phyloP scores from a whole-genome alignment of 345 rosid genomes.

The Populus alba region DNA sequence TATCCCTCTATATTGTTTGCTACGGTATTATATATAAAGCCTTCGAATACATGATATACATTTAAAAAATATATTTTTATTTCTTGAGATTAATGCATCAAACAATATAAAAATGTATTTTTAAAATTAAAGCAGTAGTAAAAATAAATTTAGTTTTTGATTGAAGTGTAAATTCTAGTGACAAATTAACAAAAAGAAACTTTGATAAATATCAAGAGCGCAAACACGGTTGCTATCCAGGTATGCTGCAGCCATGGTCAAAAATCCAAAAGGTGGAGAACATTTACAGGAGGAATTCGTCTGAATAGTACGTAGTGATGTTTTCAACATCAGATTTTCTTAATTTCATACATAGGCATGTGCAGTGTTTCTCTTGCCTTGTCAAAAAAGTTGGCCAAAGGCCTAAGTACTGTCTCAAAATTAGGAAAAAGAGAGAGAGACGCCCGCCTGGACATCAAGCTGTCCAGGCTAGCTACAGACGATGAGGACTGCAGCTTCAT shows the following conservation, averaged over 20 bases:
- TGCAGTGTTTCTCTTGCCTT: no score
- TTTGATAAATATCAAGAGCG: not conserved
- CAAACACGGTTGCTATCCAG: not conserved
- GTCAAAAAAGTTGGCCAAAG: no score
- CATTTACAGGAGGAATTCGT: not conserved
- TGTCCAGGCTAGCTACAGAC: conserved; percentile 24
- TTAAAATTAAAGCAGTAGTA: no score
- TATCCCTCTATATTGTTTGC: not conserved
- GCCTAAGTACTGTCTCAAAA: no score
- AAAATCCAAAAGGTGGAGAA: not conserved
- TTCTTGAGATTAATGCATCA: no score
- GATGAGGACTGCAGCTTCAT: conserved; percentile 52
- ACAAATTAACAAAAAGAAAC: not conserved
- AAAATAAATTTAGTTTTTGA: no score
- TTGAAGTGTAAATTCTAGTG: no score
- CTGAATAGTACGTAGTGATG: not conserved
- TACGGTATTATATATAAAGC: not conserved
- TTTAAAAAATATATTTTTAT: not conserved
- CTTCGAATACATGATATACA: not conserved
- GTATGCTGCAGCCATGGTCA: not conserved
- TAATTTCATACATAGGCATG: not conserved
- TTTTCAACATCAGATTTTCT: no score
- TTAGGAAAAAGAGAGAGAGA: no score
- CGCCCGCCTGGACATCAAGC: no score
- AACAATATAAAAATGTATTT: no score